Conservation (phyloP, 2,329 filamentous ascomycete species). For the Colletotrichum orbiculare region DNA sequence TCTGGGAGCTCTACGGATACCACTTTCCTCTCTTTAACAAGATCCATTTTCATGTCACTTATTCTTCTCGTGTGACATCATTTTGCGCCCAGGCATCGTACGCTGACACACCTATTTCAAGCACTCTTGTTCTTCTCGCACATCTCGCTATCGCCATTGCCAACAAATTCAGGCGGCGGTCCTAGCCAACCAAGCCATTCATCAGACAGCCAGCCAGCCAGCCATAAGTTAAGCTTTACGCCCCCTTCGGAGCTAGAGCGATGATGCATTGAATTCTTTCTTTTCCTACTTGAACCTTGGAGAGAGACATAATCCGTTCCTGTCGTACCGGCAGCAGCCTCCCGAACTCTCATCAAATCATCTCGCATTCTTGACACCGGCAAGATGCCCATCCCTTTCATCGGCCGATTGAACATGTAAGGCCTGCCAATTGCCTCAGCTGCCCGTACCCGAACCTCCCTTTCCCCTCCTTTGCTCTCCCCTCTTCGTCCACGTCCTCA, state of each 20-base stretch:
- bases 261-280: conserved; percentile 28
- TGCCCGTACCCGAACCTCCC: not conserved
- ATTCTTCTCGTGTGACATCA: conserved; percentile 36
- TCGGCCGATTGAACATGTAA: conserved; percentile 64
- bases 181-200: not conserved
- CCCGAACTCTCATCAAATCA: conserved; percentile 19
- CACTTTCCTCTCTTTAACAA: conserved; percentile 3
- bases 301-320: conserved; percentile 28
- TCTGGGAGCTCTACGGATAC: conserved; percentile 14
- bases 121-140: not conserved
- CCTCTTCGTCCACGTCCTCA: conserved; percentile 7
- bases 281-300: conserved; percentile 15
- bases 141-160: not conserved
- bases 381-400: conserved; percentile 63
- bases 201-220: not conserved
- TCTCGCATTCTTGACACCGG: conserved; percentile 26
- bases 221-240: conserved; percentile 28
- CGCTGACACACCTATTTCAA: conserved; percentile 28
- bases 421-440: conserved; percentile 40
- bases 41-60: conserved; percentile 16
- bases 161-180: conserved; percentile 1
- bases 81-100: conserved; percentile 27
- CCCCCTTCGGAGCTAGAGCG: conserved; percentile 14
- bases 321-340: conserved; percentile 23
- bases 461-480: conserved; percentile 13